phyloP scores from a whole-genome alignment of 371 early-diverging fungal genomes.

The Homolaphlyctis polyrhiza region DNA sequence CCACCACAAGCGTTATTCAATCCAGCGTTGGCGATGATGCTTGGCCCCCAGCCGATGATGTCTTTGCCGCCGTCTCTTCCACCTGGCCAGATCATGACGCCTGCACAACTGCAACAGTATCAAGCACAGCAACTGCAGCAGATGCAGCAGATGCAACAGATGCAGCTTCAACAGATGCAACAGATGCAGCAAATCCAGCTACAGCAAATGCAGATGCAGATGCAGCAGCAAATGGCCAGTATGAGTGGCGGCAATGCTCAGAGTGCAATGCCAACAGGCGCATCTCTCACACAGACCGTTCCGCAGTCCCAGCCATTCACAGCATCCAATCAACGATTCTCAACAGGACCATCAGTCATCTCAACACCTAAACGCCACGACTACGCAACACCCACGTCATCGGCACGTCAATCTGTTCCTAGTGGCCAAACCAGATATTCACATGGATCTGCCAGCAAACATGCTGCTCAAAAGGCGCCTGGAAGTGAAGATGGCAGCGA shows the following conservation, averaged over 20 bases:
- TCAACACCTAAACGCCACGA: background rate
- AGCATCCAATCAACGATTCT: background rate
- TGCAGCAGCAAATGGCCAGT: constrained; percentile 7
- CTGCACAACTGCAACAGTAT: background rate
- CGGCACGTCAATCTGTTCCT: background rate
- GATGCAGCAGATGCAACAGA: background rate
- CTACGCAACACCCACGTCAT: background rate
- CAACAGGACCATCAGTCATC: background rate
- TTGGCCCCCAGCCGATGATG: background rate
- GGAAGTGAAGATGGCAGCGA: background rate
- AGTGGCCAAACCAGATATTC: background rate
- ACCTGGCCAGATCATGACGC: background rate
- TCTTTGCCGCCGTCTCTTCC: background rate
- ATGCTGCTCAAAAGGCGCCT: background rate
- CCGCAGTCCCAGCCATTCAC: background rate
- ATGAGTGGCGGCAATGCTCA: background rate
- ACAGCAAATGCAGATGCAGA: background rate
- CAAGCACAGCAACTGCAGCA: background rate
- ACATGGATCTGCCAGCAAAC: background rate
- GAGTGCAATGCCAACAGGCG: background rate
- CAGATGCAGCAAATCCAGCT: background rate
- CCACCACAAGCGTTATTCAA: no score
- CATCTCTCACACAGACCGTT: no score
- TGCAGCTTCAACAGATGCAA: background rate
- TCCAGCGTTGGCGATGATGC: no score